Conservation (phyloP, 139 green algal genomes). For the Micractinium conductrix region DNA sequence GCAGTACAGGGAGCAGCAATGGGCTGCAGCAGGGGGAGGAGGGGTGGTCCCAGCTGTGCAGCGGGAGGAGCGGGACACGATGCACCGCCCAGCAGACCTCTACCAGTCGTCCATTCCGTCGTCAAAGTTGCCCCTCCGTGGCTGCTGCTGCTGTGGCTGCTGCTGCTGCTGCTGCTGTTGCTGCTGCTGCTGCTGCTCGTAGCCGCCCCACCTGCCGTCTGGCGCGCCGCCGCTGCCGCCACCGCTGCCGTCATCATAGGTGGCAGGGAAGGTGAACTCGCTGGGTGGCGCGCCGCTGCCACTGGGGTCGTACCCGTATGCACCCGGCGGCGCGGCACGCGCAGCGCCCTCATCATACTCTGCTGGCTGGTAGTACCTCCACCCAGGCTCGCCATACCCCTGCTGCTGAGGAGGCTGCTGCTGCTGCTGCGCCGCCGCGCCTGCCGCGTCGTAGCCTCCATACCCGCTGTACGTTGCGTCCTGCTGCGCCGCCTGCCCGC, state of each 20-base stretch:
- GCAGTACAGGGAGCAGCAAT: too few species aligned
- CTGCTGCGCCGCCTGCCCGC: background rate
- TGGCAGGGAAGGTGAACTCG: slow-evolving; percentile 13
- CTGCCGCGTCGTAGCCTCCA: background rate
- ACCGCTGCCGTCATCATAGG: background rate
- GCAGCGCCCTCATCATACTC: background rate
- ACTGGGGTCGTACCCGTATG: background rate
- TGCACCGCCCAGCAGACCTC: background rate
- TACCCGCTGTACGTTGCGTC: background rate
- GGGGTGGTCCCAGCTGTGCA: too few species aligned
- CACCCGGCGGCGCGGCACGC: too few species aligned
- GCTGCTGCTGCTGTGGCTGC: background rate
- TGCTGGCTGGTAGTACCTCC: background rate
- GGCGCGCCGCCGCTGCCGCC: too few species aligned
- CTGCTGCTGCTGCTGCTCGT: background rate
- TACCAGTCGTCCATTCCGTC: slow-evolving; percentile 25
- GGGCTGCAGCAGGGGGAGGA: too few species aligned
- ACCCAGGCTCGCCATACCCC: background rate
- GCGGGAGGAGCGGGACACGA: too few species aligned
- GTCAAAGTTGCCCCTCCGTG: background rate
- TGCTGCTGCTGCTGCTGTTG: background rate
- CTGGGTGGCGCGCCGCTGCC: background rate
- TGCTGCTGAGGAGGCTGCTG: background rate
- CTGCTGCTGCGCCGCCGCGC: slow-evolving; percentile 11
- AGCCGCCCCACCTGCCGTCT: too few species aligned